Conservation (phyloP, 2,329 filamentous ascomycete genomes). For the Trichoderma lentiforme region DNA sequence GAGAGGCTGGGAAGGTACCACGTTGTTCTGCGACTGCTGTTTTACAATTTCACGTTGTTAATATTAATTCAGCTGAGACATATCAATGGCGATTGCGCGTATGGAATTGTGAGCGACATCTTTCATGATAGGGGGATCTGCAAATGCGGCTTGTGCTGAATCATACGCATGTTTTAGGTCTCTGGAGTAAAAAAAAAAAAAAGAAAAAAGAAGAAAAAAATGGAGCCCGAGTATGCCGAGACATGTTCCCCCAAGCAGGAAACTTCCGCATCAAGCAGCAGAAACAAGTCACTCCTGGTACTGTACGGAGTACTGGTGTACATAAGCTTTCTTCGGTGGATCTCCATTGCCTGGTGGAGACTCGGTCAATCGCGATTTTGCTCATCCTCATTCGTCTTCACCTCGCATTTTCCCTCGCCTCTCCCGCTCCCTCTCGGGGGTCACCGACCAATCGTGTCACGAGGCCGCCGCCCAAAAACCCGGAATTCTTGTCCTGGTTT, state of each 20-base stretch:
- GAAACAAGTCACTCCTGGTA: not conserved
- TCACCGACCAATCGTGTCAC: not conserved
- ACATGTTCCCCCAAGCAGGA: not conserved
- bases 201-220: not conserved
- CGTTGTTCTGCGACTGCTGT: not conserved
- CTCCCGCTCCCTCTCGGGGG: not conserved
- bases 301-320: not conserved
- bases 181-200: not conserved
- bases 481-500: not conserved
- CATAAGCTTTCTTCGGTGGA: conserved; percentile 12
- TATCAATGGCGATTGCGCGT: not conserved
- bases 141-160: conserved; percentile 2
- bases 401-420: not conserved
- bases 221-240: conserved; percentile 12
- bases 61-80: not conserved
- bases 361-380: conserved; percentile 6
- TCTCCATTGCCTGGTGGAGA: not conserved
- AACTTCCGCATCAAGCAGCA: not conserved
- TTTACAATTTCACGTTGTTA: not conserved
- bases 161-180: not conserved
- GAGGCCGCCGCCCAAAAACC: not conserved
- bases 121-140: not conserved
- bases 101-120: not conserved
- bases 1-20: not conserved
- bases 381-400: conserved; percentile 1